A percentile compares a stretch with the other conserved stretches of the same genome.
phyloP scores from a whole-genome alignment of 805 yeast genomes.

The Nakazawaea wickerhamii region DNA sequence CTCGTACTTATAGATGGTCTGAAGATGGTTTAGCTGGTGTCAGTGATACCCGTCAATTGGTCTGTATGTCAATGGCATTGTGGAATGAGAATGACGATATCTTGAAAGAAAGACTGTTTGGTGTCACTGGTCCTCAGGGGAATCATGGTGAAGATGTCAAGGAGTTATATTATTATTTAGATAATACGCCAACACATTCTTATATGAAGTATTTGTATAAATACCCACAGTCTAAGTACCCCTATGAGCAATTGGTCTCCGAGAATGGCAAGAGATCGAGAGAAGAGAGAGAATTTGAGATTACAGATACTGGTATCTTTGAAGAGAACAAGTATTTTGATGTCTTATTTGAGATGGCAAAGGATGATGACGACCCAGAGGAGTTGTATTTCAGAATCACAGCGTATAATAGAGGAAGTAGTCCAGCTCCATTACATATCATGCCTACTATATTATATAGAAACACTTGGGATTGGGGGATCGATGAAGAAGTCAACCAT shows the following conservation, averaged over 20 bases:
- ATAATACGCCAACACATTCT: slow-evolving; percentile 89
- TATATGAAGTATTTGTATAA: slow-evolving; percentile 89
- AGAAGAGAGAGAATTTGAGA: slow-evolving; percentile 69
- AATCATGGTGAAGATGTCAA: slow-evolving; percentile 96
- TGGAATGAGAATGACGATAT: slow-evolving; percentile 90
- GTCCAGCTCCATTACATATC: slow-evolving; percentile 84
- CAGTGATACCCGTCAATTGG: slow-evolving; percentile 72
- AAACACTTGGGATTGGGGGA: slow-evolving; percentile 94
- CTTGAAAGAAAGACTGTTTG: slow-evolving; percentile 81
- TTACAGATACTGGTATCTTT: slow-evolving; percentile 74
- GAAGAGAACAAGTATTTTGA: slow-evolving; percentile 77
- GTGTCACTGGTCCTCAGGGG: slow-evolving; percentile 88
- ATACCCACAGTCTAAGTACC: slow-evolving; percentile 83
- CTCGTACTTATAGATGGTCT: slow-evolving; percentile 89
- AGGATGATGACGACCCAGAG: slow-evolving; percentile 73
- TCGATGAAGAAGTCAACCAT: slow-evolving; percentile 38
- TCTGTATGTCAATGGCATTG: slow-evolving; percentile 75
- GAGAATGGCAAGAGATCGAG: slow-evolving; percentile 65
- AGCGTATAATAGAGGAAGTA: slow-evolving; percentile 77
- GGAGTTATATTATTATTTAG: slow-evolving; percentile 78
- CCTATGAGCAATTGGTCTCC: slow-evolving; percentile 67
- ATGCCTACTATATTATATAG: slow-evolving; percentile 80
- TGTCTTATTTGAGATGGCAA: slow-evolving; percentile 85
- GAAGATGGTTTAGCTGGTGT: slow-evolving; percentile 94
- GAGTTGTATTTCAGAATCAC: slow-evolving; percentile 79